phyloP scores from a whole-genome alignment of 2,329 filamentous ascomycete genomes.

The Ceratocystis destructans region DNA sequence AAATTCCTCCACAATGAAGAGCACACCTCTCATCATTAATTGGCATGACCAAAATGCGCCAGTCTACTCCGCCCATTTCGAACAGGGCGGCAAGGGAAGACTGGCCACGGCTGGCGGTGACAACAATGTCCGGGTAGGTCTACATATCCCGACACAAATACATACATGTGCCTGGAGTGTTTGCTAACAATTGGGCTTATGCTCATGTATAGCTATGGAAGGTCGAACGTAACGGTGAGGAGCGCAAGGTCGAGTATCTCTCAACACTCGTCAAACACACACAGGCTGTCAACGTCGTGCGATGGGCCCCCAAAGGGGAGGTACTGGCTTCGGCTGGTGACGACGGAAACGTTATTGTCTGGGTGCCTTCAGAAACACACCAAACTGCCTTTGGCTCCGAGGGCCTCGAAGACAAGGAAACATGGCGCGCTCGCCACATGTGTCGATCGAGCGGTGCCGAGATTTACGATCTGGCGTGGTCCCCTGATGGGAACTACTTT shows the following conservation, averaged over 20 bases:
- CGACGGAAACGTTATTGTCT: conserved; percentile 91
- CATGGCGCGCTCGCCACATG: conserved; percentile 96
- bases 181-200: no score
- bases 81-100: conserved; percentile 78
- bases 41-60: conserved; percentile 97
- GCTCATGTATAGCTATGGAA: conserved; percentile 55
- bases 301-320: conserved; percentile 85
- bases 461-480: conserved; percentile 98
- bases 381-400: conserved; percentile 66
- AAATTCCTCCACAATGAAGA: conserved; percentile 60
- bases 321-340: conserved; percentile 89
- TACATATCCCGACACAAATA: not conserved
- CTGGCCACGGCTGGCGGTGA: conserved; percentile 91
- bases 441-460: conserved; percentile 87
- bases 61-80: conserved; percentile 95
- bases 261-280: conserved; percentile 88
- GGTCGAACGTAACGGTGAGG: conserved; percentile 70
- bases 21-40: conserved; percentile 87
- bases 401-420: conserved; percentile 81
- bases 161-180: not conserved
- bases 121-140: conserved; percentile 78
- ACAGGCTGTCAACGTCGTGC: conserved; percentile 93
- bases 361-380: conserved; percentile 74
- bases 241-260: conserved; percentile 79
- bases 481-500: conserved; percentile 89